A percentile compares a stretch with the other conserved stretches of the same genome.
phyloP scores from a whole-genome alignment of 1,284 basidiomycete genomes.

The Ganoderma lingzhi region DNA sequence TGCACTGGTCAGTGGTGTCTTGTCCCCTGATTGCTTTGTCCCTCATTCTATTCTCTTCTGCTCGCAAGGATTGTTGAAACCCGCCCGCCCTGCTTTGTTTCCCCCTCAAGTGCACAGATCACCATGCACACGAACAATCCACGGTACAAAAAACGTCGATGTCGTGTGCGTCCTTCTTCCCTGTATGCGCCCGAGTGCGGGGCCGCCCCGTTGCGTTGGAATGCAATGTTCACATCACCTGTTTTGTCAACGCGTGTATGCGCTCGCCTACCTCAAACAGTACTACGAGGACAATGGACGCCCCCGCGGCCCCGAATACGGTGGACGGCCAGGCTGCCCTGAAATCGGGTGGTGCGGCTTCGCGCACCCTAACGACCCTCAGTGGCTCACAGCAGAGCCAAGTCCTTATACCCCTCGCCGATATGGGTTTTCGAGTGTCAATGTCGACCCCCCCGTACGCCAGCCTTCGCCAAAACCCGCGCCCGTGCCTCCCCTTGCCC shows the following conservation, averaged over 20 bases:
- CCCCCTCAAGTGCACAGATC: no score
- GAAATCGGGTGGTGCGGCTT: slow-evolving; percentile 35
- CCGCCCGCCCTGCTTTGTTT: not conserved
- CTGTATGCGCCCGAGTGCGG: not conserved
- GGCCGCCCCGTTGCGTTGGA: not conserved
- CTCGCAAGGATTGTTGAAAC: not conserved
- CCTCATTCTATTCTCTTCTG: not conserved
- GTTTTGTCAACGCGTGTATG: slow-evolving; percentile 2
- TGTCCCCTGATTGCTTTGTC: not conserved
- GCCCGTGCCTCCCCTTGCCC: slow-evolving; percentile 2
- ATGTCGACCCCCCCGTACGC: not conserved
- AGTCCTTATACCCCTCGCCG: slow-evolving; percentile 2
- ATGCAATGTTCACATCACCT: slow-evolving; percentile 1
- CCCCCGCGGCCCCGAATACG: slow-evolving; percentile 8
- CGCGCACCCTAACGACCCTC: slow-evolving; percentile 39
- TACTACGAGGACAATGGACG: slow-evolving; percentile 28
- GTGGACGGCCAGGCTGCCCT: slow-evolving; percentile 23
- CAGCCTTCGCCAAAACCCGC: not conserved
- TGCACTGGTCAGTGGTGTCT: not conserved
- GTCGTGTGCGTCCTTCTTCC: slow-evolving; percentile 22
- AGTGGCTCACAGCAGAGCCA: slow-evolving; percentile 30
- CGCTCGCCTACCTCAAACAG: slow-evolving; percentile 10
- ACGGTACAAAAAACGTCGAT: slow-evolving; percentile 17
- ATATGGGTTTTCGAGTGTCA: slow-evolving; percentile 12
- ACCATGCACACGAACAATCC: not conserved